These are phyloP conservation scores for Podaxis mareebaensis DNA, from an alignment of 768 basidiomycete genomes.

Conservation along the genomic window DNA sequence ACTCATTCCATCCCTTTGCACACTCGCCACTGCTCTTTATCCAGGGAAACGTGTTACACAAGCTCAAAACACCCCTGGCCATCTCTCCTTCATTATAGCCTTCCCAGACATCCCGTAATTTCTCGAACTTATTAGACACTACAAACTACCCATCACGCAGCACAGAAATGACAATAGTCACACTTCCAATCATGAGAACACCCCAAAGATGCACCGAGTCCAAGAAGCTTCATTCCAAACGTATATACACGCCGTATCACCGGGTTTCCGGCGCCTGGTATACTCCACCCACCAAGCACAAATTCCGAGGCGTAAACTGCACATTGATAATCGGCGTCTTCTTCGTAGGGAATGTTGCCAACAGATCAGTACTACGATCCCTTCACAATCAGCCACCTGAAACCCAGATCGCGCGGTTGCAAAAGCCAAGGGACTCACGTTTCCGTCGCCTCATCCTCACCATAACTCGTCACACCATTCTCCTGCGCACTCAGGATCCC, in stretches of 20 bases:
- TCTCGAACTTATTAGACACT: not conserved
- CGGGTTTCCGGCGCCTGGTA: conserved; percentile 60
- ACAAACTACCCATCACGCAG: not conserved
- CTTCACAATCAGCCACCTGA: conserved; percentile 13
- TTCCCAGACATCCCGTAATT: not conserved
- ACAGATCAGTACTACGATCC: conserved; percentile 67
- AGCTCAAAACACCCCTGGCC: not conserved
- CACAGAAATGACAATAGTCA: not conserved
- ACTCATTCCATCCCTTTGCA: not conserved
- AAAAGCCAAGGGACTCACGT: conserved; percentile 54
- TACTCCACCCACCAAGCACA: conserved; percentile 85
- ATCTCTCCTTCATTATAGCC: not conserved
- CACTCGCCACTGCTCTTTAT: not conserved
- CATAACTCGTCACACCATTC: conserved; percentile 30
- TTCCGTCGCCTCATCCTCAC: conserved; percentile 62
- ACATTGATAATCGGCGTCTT: conserved; percentile 90
- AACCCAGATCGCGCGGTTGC: not conserved
- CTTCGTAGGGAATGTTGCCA: conserved; percentile 94
- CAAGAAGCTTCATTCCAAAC: conserved; percentile 2
- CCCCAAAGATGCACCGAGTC: conserved; percentile 5
- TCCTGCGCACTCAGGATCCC: conserved; percentile 28
- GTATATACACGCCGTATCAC: conserved; percentile 17
- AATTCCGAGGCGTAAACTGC: conserved; percentile 93
- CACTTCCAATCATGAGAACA: conserved; percentile 6
- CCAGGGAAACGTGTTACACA: not conserved